Conservation (phyloP, 768 basidiomycete genomes). For the Boletus bicolor region DNA sequence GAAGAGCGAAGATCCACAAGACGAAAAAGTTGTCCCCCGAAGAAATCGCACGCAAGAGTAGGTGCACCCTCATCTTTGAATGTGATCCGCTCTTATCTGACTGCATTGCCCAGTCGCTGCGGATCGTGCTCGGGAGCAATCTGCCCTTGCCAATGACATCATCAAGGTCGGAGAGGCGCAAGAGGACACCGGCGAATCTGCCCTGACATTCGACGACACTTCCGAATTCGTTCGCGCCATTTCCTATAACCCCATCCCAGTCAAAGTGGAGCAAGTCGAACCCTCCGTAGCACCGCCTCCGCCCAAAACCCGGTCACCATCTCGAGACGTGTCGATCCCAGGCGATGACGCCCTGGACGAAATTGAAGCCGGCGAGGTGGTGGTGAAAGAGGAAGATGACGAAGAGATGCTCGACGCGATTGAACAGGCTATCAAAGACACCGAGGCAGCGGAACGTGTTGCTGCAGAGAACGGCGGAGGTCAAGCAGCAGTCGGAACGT, state of each 20-base stretch:
- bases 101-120: constrained; percentile 52
- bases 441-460: constrained; percentile 52
- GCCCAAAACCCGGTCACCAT: constrained; percentile 38
- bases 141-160: constrained; percentile 34
- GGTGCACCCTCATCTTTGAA: constrained; percentile 23
- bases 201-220: constrained; percentile 91
- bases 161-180: constrained; percentile 49
- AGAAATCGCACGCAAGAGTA: constrained; percentile 75
- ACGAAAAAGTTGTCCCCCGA: constrained; percentile 76
- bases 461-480: constrained; percentile 32
- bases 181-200: constrained; percentile 36
- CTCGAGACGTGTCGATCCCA: constrained; percentile 55
- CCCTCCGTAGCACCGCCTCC: constrained; percentile 23
- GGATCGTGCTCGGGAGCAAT: constrained; percentile 55
- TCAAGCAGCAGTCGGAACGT: constrained; percentile 52
- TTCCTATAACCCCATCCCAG: constrained; percentile 56
- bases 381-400: constrained; percentile 77
- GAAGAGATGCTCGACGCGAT: constrained; percentile 78
- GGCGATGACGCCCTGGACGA: constrained; percentile 68
- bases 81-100: background rate
- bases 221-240: constrained; percentile 93
- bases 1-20: constrained; percentile 79
- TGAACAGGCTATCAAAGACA: constrained; percentile 61
- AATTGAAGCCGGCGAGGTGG: constrained; percentile 78
- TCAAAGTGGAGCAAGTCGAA: constrained; percentile 48